Conservation (phyloP, 305 asterid genomes). For the Monarda citriodora region DNA sequence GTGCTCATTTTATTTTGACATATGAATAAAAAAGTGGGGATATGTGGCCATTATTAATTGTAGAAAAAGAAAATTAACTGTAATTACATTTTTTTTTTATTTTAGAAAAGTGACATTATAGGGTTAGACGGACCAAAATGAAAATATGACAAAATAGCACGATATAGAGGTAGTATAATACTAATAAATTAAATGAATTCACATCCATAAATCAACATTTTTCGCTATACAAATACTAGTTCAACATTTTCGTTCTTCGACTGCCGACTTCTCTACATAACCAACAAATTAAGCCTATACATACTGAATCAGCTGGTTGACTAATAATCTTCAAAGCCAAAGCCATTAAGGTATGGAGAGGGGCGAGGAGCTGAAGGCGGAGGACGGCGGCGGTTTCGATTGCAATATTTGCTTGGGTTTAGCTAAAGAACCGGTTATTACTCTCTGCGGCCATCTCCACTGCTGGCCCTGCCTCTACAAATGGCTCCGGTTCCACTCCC, state of each 20-base stretch:
- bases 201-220: not conserved
- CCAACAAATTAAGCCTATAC: no score
- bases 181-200: not conserved
- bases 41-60: no score
- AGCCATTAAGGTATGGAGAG: not conserved
- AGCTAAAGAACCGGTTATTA: conserved; percentile 41
- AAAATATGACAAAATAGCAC: no score
- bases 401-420: conserved; percentile 44
- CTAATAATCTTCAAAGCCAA: no score
- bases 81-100: no score
- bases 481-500: conserved; percentile 32
- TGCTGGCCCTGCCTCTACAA: conserved; percentile 46
- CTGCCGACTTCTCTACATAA: not conserved
- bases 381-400: conserved; percentile 40
- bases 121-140: no score
- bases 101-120: no score
- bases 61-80: no score
- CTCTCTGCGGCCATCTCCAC: conserved; percentile 44
- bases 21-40: no score
- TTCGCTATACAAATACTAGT: conserved; percentile 5
- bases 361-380: conserved; percentile 8
- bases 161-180: no score
- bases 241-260: not conserved
- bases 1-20: no score
- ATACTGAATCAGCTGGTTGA: no score